phyloP scores from a whole-genome alignment of 495 filamentous ascomycete species.

The Rhypophila decipiens region DNA sequence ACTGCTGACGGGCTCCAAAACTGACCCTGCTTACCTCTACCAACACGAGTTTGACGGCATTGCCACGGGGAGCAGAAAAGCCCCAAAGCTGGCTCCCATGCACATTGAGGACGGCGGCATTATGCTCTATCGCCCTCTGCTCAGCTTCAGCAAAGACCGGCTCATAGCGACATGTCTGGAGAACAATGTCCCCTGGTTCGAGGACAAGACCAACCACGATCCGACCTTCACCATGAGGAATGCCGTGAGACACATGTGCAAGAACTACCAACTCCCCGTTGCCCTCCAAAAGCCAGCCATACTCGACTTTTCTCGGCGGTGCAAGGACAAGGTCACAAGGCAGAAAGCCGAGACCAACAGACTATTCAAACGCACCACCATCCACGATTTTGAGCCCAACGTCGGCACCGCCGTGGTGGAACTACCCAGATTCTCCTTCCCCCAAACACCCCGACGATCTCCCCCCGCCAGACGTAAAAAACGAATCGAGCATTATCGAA shows the following conservation, averaged over 20 bases:
- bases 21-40: constrained; percentile 9
- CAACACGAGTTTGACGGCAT: constrained; percentile 21
- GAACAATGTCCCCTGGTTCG: constrained; percentile 63
- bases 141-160: constrained; percentile 63
- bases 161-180: constrained; percentile 67
- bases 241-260: constrained; percentile 62
- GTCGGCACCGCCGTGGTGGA: constrained; percentile 36
- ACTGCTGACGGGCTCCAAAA: constrained; percentile 1
- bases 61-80: constrained; percentile 9
- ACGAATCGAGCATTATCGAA: constrained; percentile 25
- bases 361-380: constrained; percentile 21
- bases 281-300: constrained; percentile 64
- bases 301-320: constrained; percentile 43
- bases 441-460: constrained; percentile 6
- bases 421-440: constrained; percentile 24
- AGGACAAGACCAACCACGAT: constrained; percentile 82
- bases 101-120: constrained; percentile 63
- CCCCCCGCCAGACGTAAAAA: constrained; percentile 13
- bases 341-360: constrained; percentile 30
- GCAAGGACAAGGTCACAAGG: constrained; percentile 18
- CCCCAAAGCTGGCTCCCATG: constrained; percentile 14
- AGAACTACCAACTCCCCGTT: constrained; percentile 52
- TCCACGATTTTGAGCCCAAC: constrained; percentile 34
- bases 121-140: constrained; percentile 65
- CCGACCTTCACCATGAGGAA: constrained; percentile 72